Evolutionary conservation across 345 rosid species (phyloP), one percentile per base, ranked within the genome.

Genomic region (Ailanthus altissimus): DNA sequence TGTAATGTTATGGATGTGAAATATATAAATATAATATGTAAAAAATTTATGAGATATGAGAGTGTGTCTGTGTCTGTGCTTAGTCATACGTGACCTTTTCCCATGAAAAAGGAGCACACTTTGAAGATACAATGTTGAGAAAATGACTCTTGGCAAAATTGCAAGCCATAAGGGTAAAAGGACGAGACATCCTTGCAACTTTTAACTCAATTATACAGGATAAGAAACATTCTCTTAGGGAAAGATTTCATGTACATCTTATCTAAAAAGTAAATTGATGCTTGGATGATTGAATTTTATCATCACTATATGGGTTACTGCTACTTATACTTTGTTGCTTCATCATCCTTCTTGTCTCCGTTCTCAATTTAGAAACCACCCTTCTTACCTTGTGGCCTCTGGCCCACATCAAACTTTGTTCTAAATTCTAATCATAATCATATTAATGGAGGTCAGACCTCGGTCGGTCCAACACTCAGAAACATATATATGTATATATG

Each of bases 151-250:
- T 12, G 46, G 11, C 54, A 46, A 16, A 6, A 45, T 1, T 32
- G 40, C 38, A 13, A 13, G 11, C 15, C 0, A 59, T 32, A 21
- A 6, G 28, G 25, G 16, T n/a, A 42, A 43, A 21, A 38, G 20
- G 62, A 71, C 43, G 38, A 14, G 36, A 13, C 6, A 3, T 38
- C 61, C 28, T 71, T 0, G 20, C 23, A 25, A 12, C 18, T 58
- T n/a, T 54, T 20, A 23, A 42, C 49, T 38, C 64, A 72, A 72
- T 72, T 57, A 72, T 21, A 7, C 40, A 56, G 25, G 74, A 53
- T n/a, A 70, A 38, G 25, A 32, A 1, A 28, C 46, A 51, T 53
- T 38, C 25, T 20, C 9, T 38, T 71, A 3, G 14, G 75, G 50
- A 38, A 71, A 70, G 12, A 0, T 20, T 58, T 11, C 6, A 32